These are phyloP conservation scores for Podila minutissima DNA, from an alignment of 192 early-diverging fungal species.

Conservation along the genomic window DNA sequence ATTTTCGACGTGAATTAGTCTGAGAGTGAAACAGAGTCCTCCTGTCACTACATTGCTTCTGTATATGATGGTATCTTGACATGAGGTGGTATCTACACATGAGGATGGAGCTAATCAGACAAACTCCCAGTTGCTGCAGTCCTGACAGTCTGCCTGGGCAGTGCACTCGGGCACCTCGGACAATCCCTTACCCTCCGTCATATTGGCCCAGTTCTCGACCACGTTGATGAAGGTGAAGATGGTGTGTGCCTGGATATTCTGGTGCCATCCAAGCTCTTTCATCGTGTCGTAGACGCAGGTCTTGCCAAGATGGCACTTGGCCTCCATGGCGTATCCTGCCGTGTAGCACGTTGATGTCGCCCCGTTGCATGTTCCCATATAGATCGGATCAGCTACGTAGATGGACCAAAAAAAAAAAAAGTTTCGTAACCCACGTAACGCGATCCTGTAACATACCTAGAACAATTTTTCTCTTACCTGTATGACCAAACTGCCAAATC, in stretches of 20 bases:
- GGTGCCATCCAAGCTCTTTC: conserved; percentile 64
- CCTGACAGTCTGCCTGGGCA: conserved; percentile 65
- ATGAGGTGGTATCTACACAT: too few relatives aligned
- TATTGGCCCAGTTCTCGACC: conserved; percentile 34
- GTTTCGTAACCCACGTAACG: neutral
- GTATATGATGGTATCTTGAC: too few relatives aligned
- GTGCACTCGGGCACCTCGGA: conserved; percentile 24
- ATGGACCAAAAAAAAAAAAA: neutral
- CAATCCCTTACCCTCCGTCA: conserved; percentile 20
- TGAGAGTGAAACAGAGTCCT: too few relatives aligned
- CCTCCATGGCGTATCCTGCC: conserved; percentile 55
- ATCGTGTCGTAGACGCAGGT: conserved; percentile 72
- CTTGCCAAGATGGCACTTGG: conserved; percentile 84
- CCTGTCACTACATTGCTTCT: too few relatives aligned
- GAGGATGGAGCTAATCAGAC: conserved; percentile 3
- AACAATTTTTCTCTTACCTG: conserved; percentile 17
- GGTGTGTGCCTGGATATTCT: conserved; percentile 78
- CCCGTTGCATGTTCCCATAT: conserved; percentile 83
- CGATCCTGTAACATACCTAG: neutral
- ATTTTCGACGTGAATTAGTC: too few relatives aligned
- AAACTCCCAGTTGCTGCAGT: conserved; percentile 84
- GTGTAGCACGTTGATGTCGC: conserved; percentile 17
- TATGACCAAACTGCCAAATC: conserved; percentile 91
- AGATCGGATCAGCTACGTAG: conserved; percentile 81
- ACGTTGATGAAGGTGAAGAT: conserved; percentile 78